A percentile compares a stretch with the other conserved stretches of the same genome.
Evolutionary conservation across 768 basidiomycete species (phyloP).

Genomic region (Lactarius hengduanensis): DNA sequence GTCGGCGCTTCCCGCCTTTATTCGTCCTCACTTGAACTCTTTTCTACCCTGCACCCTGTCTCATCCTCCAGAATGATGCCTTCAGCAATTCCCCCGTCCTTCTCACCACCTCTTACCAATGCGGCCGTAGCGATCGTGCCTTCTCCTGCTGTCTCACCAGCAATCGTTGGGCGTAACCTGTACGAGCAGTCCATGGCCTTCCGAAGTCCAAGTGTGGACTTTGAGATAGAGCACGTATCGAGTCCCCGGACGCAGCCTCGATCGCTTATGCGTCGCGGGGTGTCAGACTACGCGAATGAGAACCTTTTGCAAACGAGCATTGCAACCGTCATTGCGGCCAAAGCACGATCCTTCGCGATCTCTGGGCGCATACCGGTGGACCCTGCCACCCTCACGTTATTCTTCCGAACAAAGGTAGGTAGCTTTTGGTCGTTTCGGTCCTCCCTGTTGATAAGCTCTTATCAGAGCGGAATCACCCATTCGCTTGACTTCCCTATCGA

Average conservation of each 20-base stretch:
- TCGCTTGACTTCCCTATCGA: slow-evolving; percentile 82
- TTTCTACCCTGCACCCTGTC: slow-evolving; percentile 18
- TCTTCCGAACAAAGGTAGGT: slow-evolving; percentile 76
- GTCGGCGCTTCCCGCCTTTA: slow-evolving; percentile 9
- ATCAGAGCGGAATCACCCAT: slow-evolving; percentile 73
- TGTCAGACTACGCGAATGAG: slow-evolving; percentile 52
- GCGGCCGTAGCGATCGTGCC: slow-evolving; percentile 17
- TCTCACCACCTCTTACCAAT: slow-evolving; percentile 3
- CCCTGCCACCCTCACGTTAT: slow-evolving; percentile 62
- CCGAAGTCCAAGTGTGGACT: slow-evolving; percentile 50
- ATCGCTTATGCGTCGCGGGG: slow-evolving; percentile 31
- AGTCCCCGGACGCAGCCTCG: slow-evolving; percentile 28
- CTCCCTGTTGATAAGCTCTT: slow-evolving; percentile 12
- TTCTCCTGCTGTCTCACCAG: slow-evolving; percentile 28
- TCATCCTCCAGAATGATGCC: slow-evolving; percentile 25
- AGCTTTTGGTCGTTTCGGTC: not conserved
- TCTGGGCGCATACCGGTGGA: slow-evolving; percentile 71
- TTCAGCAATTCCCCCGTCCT: slow-evolving; percentile 18
- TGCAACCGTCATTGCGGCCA: slow-evolving; percentile 53
- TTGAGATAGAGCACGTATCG: slow-evolving; percentile 57
- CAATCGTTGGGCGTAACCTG: slow-evolving; percentile 18
- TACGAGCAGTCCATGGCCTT: slow-evolving; percentile 35
- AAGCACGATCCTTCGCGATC: slow-evolving; percentile 60
- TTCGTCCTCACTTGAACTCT: slow-evolving; percentile 1
- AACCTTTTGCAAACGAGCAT: slow-evolving; percentile 54